Evolutionary conservation across 805 yeast genomes (phyloP).

Genomic region (Lipomyces sp.): DNA sequence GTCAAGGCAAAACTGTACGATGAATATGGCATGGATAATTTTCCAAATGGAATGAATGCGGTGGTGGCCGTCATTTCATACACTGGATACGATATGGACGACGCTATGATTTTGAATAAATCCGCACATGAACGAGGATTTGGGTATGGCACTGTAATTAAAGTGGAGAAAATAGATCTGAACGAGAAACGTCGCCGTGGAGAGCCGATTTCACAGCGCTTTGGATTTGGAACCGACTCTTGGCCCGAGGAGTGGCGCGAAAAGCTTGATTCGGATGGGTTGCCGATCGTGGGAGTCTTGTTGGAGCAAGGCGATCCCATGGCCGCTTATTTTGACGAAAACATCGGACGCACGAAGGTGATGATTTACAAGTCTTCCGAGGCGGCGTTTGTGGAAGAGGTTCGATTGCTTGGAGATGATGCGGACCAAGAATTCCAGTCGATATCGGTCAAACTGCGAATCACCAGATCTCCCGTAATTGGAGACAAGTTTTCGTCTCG

Average conservation of each 20-base stretch:
- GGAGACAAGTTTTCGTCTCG: slow-evolving; percentile 98
- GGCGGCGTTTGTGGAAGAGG: slow-evolving; percentile 94
- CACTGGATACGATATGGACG: slow-evolving; percentile 99
- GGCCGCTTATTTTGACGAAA: slow-evolving; percentile 88
- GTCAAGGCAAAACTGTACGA: slow-evolving; percentile 92
- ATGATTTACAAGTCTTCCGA: slow-evolving; percentile 92
- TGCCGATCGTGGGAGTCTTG: slow-evolving; percentile 82
- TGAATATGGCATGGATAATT: slow-evolving; percentile 95
- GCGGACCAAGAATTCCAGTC: slow-evolving; percentile 75
- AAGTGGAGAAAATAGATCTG: slow-evolving; percentile 88
- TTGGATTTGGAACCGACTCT: slow-evolving; percentile 89
- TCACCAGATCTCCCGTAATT: slow-evolving; percentile 87
- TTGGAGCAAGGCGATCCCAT: slow-evolving; percentile 96
- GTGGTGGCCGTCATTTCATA: slow-evolving; percentile 98
- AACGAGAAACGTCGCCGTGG: slow-evolving; percentile 76
- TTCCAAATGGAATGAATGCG: slow-evolving; percentile 97
- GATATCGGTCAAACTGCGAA: slow-evolving; percentile 82
- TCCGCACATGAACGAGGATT: slow-evolving; percentile 98
- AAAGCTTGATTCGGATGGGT: slow-evolving; percentile 85
- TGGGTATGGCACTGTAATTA: slow-evolving; percentile 94
- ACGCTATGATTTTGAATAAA: slow-evolving; percentile 97
- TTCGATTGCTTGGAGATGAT: slow-evolving; percentile 86
- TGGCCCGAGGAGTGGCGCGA: slow-evolving; percentile 92
- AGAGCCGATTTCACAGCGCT: slow-evolving; percentile 90
- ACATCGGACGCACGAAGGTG: slow-evolving; percentile 82